These are phyloP conservation scores for Boletellus sp. DNA, from an alignment of 768 basidiomycete genomes.

Conservation along the genomic window DNA sequence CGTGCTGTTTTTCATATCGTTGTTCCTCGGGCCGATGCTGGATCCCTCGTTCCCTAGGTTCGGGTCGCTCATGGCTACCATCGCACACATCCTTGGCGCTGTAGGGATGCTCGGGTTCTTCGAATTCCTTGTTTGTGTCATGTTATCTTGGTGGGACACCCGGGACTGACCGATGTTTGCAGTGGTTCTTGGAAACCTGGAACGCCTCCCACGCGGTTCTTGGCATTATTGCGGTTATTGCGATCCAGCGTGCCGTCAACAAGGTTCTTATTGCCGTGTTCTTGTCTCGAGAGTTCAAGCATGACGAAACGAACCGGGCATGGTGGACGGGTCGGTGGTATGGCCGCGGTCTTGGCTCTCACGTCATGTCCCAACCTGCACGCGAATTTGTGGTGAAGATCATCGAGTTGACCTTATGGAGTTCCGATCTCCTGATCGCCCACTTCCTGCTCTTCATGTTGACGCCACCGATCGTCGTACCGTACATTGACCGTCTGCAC, in stretches of 20 bases:
- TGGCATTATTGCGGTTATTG: conserved; percentile 86
- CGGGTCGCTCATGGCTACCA: conserved; percentile 87
- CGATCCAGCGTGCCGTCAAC: conserved; percentile 88
- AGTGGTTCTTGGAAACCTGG: conserved; percentile 97
- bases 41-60: conserved; percentile 83
- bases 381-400: conserved; percentile 98
- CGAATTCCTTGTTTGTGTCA: conserved; percentile 79
- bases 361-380: conserved; percentile 96
- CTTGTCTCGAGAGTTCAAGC: conserved; percentile 97
- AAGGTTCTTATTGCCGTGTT: conserved; percentile 93
- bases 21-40: conserved; percentile 91
- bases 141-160: background rate
- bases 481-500: conserved; percentile 89
- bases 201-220: conserved; percentile 88
- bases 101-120: conserved; percentile 92
- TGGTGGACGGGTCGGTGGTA: conserved; percentile 99
- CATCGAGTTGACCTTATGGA: conserved; percentile 93
- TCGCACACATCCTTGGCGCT: conserved; percentile 79
- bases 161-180: conserved; percentile 12
- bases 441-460: conserved; percentile 89
- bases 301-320: conserved; percentile 96
- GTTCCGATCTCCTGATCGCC: conserved; percentile 86
- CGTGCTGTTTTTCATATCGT: conserved; percentile 82
- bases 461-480: conserved; percentile 82
- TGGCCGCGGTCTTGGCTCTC: conserved; percentile 84